Evolutionary conservation across 1,139 yeast genomes (phyloP).

Genomic region (Diutina sp.): DNA sequence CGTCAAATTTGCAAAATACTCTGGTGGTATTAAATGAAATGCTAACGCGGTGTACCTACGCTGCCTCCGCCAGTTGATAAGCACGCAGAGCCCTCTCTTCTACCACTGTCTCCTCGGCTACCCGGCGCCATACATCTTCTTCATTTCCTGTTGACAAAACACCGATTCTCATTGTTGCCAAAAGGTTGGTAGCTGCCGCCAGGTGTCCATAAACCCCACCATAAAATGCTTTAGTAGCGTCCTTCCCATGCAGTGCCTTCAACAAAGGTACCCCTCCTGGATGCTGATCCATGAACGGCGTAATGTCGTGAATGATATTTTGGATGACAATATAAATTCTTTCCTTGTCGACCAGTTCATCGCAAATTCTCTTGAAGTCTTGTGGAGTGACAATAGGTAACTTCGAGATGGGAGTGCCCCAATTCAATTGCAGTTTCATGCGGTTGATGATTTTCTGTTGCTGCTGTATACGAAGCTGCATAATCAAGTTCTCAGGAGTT

Average conservation of each 20-base stretch:
- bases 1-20: neutral
- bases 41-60: slow-evolving; percentile 10
- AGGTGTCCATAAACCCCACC: slow-evolving; percentile 70
- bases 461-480: slow-evolving; percentile 48
- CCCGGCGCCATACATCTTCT: slow-evolving; percentile 67
- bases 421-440: slow-evolving; percentile 48
- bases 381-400: slow-evolving; percentile 40
- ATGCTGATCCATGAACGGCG: slow-evolving; percentile 61
- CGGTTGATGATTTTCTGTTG: slow-evolving; percentile 50
- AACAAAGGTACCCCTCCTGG: slow-evolving; percentile 60
- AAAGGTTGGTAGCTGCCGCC: slow-evolving; percentile 56
- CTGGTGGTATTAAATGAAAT: neutral
- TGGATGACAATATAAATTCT: slow-evolving; percentile 31
- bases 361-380: slow-evolving; percentile 33
- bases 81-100: slow-evolving; percentile 13
- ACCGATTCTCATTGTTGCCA: slow-evolving; percentile 70
- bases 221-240: slow-evolving; percentile 59
- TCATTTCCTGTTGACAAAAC: slow-evolving; percentile 70
- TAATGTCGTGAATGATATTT: slow-evolving; percentile 58
- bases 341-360: slow-evolving; percentile 23
- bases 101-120: slow-evolving; percentile 29
- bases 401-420: slow-evolving; percentile 69
- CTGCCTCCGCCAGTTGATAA: slow-evolving; percentile 34
- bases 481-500: slow-evolving; percentile 34
- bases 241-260: slow-evolving; percentile 53